Evolutionary conservation across 768 basidiomycete species (phyloP).

Genomic region (Tephrocybe rancida): DNA sequence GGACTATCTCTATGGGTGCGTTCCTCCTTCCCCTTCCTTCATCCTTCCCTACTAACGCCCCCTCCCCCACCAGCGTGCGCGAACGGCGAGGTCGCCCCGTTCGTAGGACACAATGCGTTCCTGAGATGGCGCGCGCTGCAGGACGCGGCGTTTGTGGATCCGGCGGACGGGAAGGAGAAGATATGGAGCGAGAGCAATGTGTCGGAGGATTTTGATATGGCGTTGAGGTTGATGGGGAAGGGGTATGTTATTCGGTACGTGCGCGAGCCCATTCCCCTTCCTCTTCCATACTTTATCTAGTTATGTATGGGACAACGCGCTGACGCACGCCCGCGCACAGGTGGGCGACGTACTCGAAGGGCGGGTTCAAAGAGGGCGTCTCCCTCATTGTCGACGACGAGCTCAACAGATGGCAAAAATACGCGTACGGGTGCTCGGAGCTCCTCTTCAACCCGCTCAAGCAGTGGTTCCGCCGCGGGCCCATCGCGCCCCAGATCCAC

Average conservation of each 20-base stretch:
- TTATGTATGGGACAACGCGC: too few relatives aligned
- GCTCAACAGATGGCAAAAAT: conserved; percentile 89
- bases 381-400: conserved; percentile 88
- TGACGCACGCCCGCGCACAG: conserved; percentile 34
- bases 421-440: conserved; percentile 64
- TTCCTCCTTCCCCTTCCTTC: conserved; percentile 27
- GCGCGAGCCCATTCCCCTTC: not conserved
- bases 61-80: conserved; percentile 74
- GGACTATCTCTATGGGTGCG: conserved; percentile 71
- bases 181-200: conserved; percentile 81
- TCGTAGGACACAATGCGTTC: conserved; percentile 85
- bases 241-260: conserved; percentile 69
- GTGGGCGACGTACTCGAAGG: conserved; percentile 85
- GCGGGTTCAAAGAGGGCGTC: conserved; percentile 90
- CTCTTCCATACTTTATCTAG: not conserved
- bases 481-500: conserved; percentile 76
- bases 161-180: conserved; percentile 64
- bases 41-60: not conserved
- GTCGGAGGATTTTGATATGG: conserved; percentile 86
- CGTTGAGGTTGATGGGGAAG: conserved; percentile 57
- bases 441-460: conserved; percentile 83
- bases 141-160: conserved; percentile 76
- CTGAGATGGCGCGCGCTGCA: conserved; percentile 86
- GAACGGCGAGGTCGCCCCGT: conserved; percentile 81
- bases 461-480: conserved; percentile 77